Evolutionary conservation across 768 basidiomycete genomes (phyloP), one percentile per base, ranked within the genome.

Genomic region (Punctularia strigosozonata): DNA sequence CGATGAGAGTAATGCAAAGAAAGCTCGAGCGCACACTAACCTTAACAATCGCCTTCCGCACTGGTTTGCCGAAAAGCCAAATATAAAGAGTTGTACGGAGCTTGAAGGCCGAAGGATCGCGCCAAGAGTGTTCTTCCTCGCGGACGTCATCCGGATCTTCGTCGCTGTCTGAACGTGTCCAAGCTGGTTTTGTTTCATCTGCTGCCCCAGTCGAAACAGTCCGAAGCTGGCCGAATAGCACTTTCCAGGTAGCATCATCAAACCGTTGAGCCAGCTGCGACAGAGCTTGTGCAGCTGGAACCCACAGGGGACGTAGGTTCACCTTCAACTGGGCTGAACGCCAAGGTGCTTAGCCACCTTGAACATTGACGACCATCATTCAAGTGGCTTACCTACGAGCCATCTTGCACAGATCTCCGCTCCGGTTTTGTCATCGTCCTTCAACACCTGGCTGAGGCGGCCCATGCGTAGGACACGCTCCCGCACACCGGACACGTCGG

Each of bases 271-370:
- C 65, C 12, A 75, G 44, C 2, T 57, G 52, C 0, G 72, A 66
- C 4, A 95, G 57, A 1, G 84, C 80, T 8, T 71, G 69, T 10
- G 78, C 70, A 4, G 90, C 76, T 14, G 91, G 82, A 3, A 77
- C 72, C 84, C 92, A 99, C 13, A 95, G 53, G 0, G 95, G 95
- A 21, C 87, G 73, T 32, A 98, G 62, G 54, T 91, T 94, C 43
- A 97, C 83, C 62, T 98, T 97, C 38, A 97, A 66, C 54, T 95
- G 92, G 5, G 84, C 87, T 82, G 49, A 19, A 40, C 15, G 10
- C 19, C 2, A 15, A n/a, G n/a, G n/a, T n/a, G 36, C 6, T 22
- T 45, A 18, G 46, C 24, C 8, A 38, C 8, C 25, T n/a, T 24
- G 14, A 31, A 18, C 25, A 25, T 4, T 3, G 18, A 18, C 18